Conservation (phyloP, 1,139 yeast genomes). For the Lodderomyces beijingensis region DNA sequence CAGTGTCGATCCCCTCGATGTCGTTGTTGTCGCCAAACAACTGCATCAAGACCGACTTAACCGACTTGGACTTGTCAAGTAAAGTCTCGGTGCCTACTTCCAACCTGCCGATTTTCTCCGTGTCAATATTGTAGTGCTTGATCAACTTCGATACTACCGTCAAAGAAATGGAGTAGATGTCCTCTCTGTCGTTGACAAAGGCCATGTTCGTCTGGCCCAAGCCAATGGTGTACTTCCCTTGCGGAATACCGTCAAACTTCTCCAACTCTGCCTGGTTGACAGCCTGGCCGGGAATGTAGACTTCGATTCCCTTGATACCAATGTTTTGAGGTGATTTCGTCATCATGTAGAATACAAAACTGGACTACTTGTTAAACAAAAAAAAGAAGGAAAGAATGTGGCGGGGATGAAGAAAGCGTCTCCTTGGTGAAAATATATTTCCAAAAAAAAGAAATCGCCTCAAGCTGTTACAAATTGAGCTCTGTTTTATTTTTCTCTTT, state of each 20-base stretch:
- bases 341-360: no score
- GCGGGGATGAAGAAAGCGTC: no score
- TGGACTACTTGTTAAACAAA: no score
- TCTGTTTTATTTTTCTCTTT: no score
- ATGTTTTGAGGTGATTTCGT: slow-evolving; percentile 47
- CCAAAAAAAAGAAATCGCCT: no score
- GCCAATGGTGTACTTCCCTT: slow-evolving; percentile 97
- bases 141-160: slow-evolving; percentile 78
- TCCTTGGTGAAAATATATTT: no score
- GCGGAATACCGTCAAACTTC: slow-evolving; percentile 75
- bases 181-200: slow-evolving; percentile 95
- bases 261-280: slow-evolving; percentile 91
- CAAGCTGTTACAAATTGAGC: no score
- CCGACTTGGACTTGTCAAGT: slow-evolving; percentile 94
- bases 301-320: slow-evolving; percentile 95
- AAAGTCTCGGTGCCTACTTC: slow-evolving; percentile 99
- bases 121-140: slow-evolving; percentile 77
- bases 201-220: slow-evolving; percentile 98
- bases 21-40: slow-evolving; percentile 85
- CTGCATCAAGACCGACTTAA: slow-evolving; percentile 94
- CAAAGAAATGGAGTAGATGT: slow-evolving; percentile 85
- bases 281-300: slow-evolving; percentile 78
- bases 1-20: slow-evolving; percentile 93
- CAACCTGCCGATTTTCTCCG: slow-evolving; percentile 80
- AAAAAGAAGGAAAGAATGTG: no score